Evolutionary conservation across 108 stramenopile genomes (phyloP).

Genomic region (Epithemia pelagica): DNA sequence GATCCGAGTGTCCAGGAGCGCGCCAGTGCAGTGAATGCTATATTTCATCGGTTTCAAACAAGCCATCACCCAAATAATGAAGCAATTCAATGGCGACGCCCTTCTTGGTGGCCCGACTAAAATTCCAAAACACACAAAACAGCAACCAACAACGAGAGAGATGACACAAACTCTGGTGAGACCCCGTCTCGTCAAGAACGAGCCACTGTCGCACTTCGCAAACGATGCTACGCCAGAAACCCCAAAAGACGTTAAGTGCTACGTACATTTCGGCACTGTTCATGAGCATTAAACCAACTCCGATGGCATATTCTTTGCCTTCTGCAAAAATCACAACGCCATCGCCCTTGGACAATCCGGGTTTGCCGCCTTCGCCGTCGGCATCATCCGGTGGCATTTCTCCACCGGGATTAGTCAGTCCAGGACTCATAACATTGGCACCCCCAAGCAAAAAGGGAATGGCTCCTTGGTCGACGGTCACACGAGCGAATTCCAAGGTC

Average conservation of each 20-base stretch:
- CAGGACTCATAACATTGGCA: conserved; percentile 98
- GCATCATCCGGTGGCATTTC: conserved; percentile 62
- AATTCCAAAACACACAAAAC: background rate
- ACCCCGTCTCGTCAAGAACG: too few relatives aligned
- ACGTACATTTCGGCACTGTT: conserved; percentile 78
- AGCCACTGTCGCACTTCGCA: too few relatives aligned
- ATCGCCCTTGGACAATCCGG: conserved; percentile 63
- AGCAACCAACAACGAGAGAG: too few relatives aligned
- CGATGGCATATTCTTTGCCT: conserved; percentile 90
- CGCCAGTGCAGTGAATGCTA: too few relatives aligned
- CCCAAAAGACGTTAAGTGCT: background rate
- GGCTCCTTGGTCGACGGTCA: conserved; percentile 87
- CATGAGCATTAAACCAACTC: conserved; percentile 90
- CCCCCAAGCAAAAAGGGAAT: conserved; percentile 94
- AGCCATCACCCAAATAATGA: conserved; percentile 91
- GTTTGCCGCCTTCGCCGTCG: conserved; percentile 59
- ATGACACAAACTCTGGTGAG: too few relatives aligned
- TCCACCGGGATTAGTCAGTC: conserved; percentile 84
- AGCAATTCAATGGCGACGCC: conserved; percentile 86
- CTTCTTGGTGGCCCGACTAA: conserved; percentile 76
- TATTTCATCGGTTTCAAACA: conserved; percentile 70
- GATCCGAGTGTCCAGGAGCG: too few relatives aligned
- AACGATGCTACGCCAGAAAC: too few relatives aligned
- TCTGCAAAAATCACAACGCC: conserved; percentile 88
- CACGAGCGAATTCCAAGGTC: conserved; percentile 45